These are phyloP conservation scores for Chaetomium globosum DNA, from an alignment of 2,329 filamentous ascomycete species.

Conservation along the genomic window DNA sequence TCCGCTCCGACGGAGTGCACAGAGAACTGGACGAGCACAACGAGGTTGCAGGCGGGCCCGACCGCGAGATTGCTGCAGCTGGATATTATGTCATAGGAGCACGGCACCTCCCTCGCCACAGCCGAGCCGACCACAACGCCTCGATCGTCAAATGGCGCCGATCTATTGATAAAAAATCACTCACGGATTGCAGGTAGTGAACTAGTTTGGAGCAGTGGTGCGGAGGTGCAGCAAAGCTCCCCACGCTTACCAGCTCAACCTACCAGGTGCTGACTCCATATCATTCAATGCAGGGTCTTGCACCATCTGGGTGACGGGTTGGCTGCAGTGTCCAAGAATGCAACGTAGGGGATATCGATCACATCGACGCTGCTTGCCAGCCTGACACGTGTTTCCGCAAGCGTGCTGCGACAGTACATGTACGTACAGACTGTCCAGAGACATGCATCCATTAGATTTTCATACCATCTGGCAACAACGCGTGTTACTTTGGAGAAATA, in stretches of 20 bases:
- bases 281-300: conserved; percentile 14
- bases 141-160: not conserved
- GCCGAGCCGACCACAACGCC: not conserved
- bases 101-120: conserved; percentile 1
- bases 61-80: conserved; percentile 6
- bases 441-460: not conserved
- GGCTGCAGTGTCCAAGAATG: conserved; percentile 18
- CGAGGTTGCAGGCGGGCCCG: conserved; percentile 7
- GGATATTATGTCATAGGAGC: conserved; percentile 17
- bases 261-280: not conserved
- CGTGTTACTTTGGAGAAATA: not conserved
- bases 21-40: not conserved
- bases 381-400: conserved; percentile 36
- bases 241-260: not conserved
- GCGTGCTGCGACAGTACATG: conserved; percentile 1
- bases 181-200: not conserved
- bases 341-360: conserved; percentile 5
- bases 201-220: not conserved
- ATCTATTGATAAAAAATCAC: not conserved
- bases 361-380: conserved; percentile 19
- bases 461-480: not conserved
- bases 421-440: not conserved
- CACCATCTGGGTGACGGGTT: not conserved
- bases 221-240: not conserved
- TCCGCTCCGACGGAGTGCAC: not conserved